Evolutionary conservation across 345 rosid genomes (phyloP), one percentile per base, ranked within the genome.

Genomic region (Turritis glabra): DNA sequence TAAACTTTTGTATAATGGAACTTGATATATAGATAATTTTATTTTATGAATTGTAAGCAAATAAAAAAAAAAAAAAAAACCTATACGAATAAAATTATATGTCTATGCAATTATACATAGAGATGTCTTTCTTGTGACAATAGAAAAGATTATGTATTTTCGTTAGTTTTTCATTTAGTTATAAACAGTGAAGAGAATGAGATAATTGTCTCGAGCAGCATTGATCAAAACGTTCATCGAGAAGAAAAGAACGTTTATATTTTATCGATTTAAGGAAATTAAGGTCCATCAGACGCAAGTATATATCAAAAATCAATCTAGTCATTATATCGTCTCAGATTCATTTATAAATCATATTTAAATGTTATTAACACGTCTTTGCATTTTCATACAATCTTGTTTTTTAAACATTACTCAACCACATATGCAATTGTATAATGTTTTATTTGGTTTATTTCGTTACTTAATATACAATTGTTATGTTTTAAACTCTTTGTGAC

Each of bases 321-420:
- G 66, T 44, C 57, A 44, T n/a, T 15, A n/a, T 11, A 14, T 44
- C 57, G 57, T 46, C 66, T 44, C 8, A 50, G 54, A 7, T 32
- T 23, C 38, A 11, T 70, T 32, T 15, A 4, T 47, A 58, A 33
- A 46, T 46, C 9, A 46, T 32, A 46, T 46, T 57, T 56, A 57
- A 30, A 15, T 44, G 32, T 55, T 22, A 19, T 32, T 30, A 56
- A 41, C 73, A 69, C 44, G 30, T 43, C 55, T 69, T 69, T 15
- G 14, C 62, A 30, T 27, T 44, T 29, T 57, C 32, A 27, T 19
- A 30, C 23, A 30, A 29, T 55, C 55, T 43, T 43, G n/a, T 43
- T 43, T 29, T 26, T 40, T 17, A 38, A 55, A 11, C 72, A 50
- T 66, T 35, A 67, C 69, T 52, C 26, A 52, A n/a, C 14, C 54